phyloP scores from a whole-genome alignment of 352 stramenopile species.

The Globisporangium canariense region DNA sequence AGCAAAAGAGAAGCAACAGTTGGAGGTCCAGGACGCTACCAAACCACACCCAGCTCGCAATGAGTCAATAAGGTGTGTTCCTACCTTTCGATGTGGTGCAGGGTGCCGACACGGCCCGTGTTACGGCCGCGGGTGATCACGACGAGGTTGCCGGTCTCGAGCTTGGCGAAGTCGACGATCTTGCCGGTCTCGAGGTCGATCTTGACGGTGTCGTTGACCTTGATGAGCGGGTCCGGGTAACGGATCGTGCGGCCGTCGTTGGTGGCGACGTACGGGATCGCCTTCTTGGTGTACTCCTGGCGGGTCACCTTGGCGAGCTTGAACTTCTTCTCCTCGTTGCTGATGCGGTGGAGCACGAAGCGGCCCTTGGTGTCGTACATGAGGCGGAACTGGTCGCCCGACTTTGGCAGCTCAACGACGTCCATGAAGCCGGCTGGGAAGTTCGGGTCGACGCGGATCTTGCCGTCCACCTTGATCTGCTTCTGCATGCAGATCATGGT shows the following conservation, averaged over 20 bases:
- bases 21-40: conserved; percentile 17
- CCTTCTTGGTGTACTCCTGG: conserved; percentile 94
- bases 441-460: conserved; percentile 96
- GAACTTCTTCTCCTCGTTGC: conserved; percentile 96
- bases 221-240: conserved; percentile 98
- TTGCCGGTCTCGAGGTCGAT: conserved; percentile 98
- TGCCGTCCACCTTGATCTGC: conserved; percentile 97
- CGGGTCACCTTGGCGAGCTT: conserved; percentile 99
- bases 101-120: conserved; percentile 94
- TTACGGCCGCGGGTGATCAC: conserved; percentile 98
- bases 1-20: conserved; percentile 6
- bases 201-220: conserved; percentile 99
- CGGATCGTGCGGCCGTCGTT: conserved; percentile 99
- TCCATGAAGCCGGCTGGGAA: conserved; percentile 99
- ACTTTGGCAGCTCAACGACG: conserved; percentile 97
- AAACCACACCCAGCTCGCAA: conserved; percentile 87
- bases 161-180: conserved; percentile 97
- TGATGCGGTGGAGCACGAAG: conserved; percentile 97
- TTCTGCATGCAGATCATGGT: conserved; percentile 99
- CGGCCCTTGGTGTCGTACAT: conserved; percentile 99
- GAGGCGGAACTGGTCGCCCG: conserved; percentile 96
- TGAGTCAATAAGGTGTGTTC: conserved; percentile 89
- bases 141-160: conserved; percentile 97
- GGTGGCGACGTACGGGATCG: conserved; percentile 98
- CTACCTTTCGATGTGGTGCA: conserved; percentile 96